Evolutionary conservation across 192 early-diverging fungal genomes (phyloP).

Genomic region (Rhizophagus prolifer): DNA sequence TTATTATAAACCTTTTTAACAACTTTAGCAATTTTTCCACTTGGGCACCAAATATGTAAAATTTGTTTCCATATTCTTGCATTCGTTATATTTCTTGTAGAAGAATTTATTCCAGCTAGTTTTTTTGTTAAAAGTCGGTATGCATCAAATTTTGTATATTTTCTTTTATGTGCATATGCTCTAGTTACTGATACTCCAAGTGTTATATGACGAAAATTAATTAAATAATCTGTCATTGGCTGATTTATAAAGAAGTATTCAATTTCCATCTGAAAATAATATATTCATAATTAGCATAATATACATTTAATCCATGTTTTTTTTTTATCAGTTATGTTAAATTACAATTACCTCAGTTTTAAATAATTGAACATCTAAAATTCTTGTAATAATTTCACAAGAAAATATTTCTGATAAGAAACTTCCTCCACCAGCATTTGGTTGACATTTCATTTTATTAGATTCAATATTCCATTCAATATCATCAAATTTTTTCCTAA

Average conservation of each 20-base stretch:
- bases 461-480: constrained; percentile 37
- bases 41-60: constrained; percentile 52
- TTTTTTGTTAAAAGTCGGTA: constrained; percentile 44
- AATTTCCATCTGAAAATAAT: constrained; percentile 42
- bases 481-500: constrained; percentile 34
- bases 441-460: constrained; percentile 37
- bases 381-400: constrained; percentile 43
- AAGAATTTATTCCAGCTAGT: constrained; percentile 39
- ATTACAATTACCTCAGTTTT: constrained; percentile 39
- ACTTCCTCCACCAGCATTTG: constrained; percentile 53
- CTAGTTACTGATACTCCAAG: constrained; percentile 50
- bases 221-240: constrained; percentile 53
- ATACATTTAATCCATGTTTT: not conserved
- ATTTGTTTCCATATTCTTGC: constrained; percentile 48
- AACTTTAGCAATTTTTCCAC: constrained; percentile 40
- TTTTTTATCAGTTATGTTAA: not conserved
- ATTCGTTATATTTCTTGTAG: constrained; percentile 40
- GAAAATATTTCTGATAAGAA: constrained; percentile 49
- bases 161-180: constrained; percentile 43
- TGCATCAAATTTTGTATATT: constrained; percentile 40
- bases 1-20: constrained; percentile 40
- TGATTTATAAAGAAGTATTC: constrained; percentile 39
- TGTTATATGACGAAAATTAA: constrained; percentile 34
- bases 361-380: constrained; percentile 42
- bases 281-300: not conserved